Conservation (phyloP, 1,284 basidiomycete species). For the Polyporus tsugae region DNA sequence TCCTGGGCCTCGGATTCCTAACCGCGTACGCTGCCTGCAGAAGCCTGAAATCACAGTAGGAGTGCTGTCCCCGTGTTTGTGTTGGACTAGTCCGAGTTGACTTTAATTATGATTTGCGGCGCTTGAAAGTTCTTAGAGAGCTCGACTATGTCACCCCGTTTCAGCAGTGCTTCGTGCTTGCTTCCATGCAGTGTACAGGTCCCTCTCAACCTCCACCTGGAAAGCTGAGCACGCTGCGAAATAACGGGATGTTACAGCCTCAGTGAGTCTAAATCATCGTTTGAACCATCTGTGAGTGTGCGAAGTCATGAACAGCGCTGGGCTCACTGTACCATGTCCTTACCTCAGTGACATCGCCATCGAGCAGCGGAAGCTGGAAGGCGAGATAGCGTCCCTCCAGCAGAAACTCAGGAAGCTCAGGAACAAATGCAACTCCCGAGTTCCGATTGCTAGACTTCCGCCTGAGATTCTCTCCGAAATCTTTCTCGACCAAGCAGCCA, state of each 20-base stretch:
- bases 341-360: background rate
- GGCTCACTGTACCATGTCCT: background rate
- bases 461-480: constrained; percentile 18
- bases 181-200: background rate
- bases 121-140: background rate
- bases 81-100: background rate
- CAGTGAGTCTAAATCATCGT: background rate
- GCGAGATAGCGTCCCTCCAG: constrained; percentile 5
- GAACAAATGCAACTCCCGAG: background rate
- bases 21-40: background rate
- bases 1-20: background rate
- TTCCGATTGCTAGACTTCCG: constrained; percentile 8
- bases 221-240: background rate
- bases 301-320: background rate
- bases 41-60: too few species aligned
- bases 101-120: background rate
- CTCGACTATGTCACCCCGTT: background rate
- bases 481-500: constrained; percentile 10
- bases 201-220: background rate
- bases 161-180: background rate
- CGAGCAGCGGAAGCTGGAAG: background rate
- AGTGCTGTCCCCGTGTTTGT: background rate
- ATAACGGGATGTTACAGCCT: background rate
- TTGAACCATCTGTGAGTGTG: background rate
- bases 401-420: background rate